Base-by-base conservation (phyloP, 208 protist species). In the Wallacemonas sp. region DNA sequence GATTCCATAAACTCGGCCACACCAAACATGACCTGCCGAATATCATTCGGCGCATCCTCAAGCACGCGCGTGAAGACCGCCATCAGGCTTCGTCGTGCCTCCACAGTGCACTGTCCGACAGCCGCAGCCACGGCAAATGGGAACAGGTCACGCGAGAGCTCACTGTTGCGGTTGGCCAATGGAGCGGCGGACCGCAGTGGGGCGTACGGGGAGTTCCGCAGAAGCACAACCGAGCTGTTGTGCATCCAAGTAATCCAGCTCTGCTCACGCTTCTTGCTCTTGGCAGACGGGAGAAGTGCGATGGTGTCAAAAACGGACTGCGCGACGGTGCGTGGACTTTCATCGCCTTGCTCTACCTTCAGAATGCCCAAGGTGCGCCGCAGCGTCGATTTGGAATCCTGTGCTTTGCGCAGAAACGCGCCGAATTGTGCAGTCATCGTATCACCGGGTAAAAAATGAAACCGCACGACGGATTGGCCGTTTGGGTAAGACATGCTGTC, bases 161-260 rank as follows among this genome's bases (percentile, higher is more conserved):
- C 87, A 22, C 72, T 86, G 69, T 92, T 93, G 36, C 79, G 80
- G 41, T 79, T 80, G 0, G 87, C 86, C 9, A 91, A 66, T 4
- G 66, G 31, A 39, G 66, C 70, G 14, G 74, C 71, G 66, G 72
- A 81, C 21, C 83, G 77, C 36, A 96, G 68, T n/a, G 84, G 62
- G n/a, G 77, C 70, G 65, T 90, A 90, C n/a, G 87, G 86, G n/a
- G 90, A 94, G 49, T 90, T 79, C 14, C 73, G 76, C 53, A 94
- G 60, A 44, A 96, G 79, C 42, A 72, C 58, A 34, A 94, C 78
- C 1, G 83, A 88, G 30, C 77, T 82, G 65, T 84, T 93, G 70
- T 96, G 88, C 22, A 96, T 58, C 88, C 90, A 96, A 24, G 82
- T 62, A 47, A 96, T 91, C 88, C 90, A 96, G 30, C 85, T 91